phyloP scores from a whole-genome alignment of 129 eudicot genomes.

The Tagetes erecta region DNA sequence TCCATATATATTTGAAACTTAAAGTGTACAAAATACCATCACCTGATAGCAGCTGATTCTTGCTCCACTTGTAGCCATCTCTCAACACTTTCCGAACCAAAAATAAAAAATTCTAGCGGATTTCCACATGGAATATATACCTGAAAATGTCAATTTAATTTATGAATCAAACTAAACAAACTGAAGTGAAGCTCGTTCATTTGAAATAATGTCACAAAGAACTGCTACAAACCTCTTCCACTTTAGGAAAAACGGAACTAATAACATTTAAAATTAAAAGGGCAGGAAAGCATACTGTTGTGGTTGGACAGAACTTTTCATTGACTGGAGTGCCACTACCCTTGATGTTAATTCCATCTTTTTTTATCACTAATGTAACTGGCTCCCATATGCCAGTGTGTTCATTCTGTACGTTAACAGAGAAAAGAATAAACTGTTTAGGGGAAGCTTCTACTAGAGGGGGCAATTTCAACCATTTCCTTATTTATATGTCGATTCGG shows the following conservation, averaged over 20 bases:
- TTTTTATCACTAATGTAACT: constrained; percentile 68
- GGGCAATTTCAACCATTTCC: background rate
- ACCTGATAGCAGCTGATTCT: constrained; percentile 39
- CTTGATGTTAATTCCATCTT: constrained; percentile 78
- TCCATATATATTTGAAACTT: background rate
- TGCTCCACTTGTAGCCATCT: constrained; percentile 59
- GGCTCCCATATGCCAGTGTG: constrained; percentile 81
- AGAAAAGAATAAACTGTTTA: background rate
- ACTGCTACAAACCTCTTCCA: background rate
- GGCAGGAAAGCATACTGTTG: constrained; percentile 53
- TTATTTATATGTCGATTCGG: background rate
- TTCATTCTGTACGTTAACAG: constrained; percentile 46
- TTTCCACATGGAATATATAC: constrained; percentile 62
- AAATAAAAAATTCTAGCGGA: constrained; percentile 55
- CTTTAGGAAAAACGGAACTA: background rate
- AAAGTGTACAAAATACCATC: constrained; percentile 30
- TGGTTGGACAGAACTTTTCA: constrained; percentile 64
- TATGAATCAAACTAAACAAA: background rate
- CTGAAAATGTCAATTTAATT: constrained; percentile 38
- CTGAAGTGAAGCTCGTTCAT: background rate
- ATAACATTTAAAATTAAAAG: background rate
- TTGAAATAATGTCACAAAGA: background rate
- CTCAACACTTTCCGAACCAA: constrained; percentile 49
- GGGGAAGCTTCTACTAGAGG: background rate
- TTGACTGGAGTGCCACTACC: constrained; percentile 46